These are phyloP conservation scores for Darksidea phi DNA, from an alignment of 495 filamentous ascomycete genomes.

Conservation along the genomic window DNA sequence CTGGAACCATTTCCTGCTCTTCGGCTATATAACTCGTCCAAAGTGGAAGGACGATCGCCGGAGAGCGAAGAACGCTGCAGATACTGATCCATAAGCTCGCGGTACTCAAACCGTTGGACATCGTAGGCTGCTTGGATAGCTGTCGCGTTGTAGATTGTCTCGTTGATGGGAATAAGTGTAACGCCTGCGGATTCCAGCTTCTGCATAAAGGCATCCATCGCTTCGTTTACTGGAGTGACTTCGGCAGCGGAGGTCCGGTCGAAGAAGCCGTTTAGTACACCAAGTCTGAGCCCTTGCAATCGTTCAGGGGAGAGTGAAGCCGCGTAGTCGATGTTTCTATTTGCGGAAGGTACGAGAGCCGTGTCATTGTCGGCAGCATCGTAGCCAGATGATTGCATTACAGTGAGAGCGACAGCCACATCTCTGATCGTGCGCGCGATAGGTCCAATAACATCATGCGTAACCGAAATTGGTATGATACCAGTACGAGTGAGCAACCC, in stretches of 20 bases:
- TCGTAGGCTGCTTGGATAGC: constrained; percentile 50
- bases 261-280: constrained; percentile 53
- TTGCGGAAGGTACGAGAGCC: constrained; percentile 42
- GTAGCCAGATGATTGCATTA: constrained; percentile 55
- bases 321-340: constrained; percentile 46
- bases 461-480: constrained; percentile 60
- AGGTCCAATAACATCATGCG: constrained; percentile 61
- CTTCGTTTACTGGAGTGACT: constrained; percentile 53
- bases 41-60: constrained; percentile 41
- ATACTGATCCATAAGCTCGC: constrained; percentile 51
- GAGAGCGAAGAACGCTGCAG: constrained; percentile 43
- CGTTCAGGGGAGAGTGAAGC: constrained; percentile 40
- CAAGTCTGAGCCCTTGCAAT: constrained; percentile 49
- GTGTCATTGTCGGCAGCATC: constrained; percentile 51
- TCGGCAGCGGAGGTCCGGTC: constrained; percentile 47
- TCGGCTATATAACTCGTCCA: constrained; percentile 47
- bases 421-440: constrained; percentile 58
- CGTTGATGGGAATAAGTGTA: constrained; percentile 51
- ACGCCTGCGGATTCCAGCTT: constrained; percentile 42
- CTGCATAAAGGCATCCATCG: constrained; percentile 44
- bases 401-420: constrained; percentile 53
- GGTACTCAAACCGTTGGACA: constrained; percentile 60
- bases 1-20: constrained; percentile 26
- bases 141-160: constrained; percentile 52
- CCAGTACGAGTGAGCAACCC: constrained; percentile 55